Conservation (phyloP, 2,329 filamentous ascomycete genomes). For the Diaporthe sp. region DNA sequence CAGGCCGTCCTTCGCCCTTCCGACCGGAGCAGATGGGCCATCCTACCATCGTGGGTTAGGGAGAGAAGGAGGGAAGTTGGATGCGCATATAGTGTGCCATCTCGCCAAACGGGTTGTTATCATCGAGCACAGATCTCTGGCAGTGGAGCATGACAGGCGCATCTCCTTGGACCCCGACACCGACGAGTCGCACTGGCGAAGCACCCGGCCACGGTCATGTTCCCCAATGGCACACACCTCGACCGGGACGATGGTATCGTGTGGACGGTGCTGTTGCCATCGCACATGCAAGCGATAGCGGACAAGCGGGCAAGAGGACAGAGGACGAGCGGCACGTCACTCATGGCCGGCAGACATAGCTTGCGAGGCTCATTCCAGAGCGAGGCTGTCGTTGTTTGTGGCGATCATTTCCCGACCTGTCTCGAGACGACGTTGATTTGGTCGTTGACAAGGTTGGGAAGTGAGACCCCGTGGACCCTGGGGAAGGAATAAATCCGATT, state of each 20-base stretch:
- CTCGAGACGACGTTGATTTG: constrained; percentile 24
- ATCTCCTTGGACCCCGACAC: constrained; percentile 37
- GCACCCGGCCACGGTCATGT: constrained; percentile 34
- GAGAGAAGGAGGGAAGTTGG: not conserved
- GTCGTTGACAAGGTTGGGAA: constrained; percentile 22
- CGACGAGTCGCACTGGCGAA: constrained; percentile 37
- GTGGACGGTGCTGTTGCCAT: constrained; percentile 2
- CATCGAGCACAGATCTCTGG: constrained; percentile 34
- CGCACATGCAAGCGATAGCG: constrained; percentile 32
- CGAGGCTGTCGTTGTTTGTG: constrained; percentile 31
- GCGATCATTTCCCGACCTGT: constrained; percentile 24
- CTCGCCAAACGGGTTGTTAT: constrained; percentile 26
- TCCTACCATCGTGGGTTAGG: not conserved
- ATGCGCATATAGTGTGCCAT: not conserved
- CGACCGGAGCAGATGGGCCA: not conserved
- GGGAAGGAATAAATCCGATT: constrained; percentile 29
- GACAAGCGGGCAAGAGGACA: constrained; percentile 8
- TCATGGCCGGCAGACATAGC: constrained; percentile 32
- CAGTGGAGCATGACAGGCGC: constrained; percentile 37
- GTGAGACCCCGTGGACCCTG: constrained; percentile 35
- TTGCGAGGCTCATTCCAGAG: constrained; percentile 34
- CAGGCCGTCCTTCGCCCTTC: not conserved
- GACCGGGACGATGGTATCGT: constrained; percentile 30
- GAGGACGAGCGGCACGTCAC: constrained; percentile 37
- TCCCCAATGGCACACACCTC: constrained; percentile 17